Evolutionary conservation across 345 rosid species (phyloP).

Genomic region (Carallia brachiata): DNA sequence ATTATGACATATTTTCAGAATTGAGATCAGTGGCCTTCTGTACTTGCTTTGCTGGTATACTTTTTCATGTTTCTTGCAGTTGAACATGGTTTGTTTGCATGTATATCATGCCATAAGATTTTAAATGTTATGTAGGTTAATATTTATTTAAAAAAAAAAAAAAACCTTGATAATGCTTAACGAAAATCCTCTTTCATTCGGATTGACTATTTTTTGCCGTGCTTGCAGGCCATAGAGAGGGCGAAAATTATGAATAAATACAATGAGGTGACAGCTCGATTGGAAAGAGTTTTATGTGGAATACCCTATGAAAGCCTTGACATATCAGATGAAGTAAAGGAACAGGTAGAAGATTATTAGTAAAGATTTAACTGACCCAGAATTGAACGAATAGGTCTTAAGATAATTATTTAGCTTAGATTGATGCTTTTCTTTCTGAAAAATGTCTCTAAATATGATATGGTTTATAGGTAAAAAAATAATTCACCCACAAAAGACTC

Average conservation of each 20-base stretch:
- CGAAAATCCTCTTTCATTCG: neutral
- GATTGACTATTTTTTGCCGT: slow-evolving; percentile 20
- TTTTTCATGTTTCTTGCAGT: neutral
- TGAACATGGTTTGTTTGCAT: too few relatives aligned
- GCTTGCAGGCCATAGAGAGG: slow-evolving; percentile 77
- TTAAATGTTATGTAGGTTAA: too few relatives aligned
- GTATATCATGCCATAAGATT: too few relatives aligned
- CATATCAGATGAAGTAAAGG: slow-evolving; percentile 96
- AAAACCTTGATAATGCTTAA: slow-evolving; percentile 83
- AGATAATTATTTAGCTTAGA: slow-evolving; percentile 4
- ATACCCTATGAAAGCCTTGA: slow-evolving; percentile 70
- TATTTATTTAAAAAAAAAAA: slow-evolving; percentile 4
- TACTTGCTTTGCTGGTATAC: neutral
- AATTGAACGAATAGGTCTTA: slow-evolving; percentile 73
- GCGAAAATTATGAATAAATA: slow-evolving; percentile 64
- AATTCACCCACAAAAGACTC: neutral
- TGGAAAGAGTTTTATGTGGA: slow-evolving; percentile 73
- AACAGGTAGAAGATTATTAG: slow-evolving; percentile 54
- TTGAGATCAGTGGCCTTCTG: neutral
- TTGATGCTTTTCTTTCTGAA: neutral
- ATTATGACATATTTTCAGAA: neutral
- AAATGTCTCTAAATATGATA: neutral
- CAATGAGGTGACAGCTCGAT: slow-evolving; percentile 55
- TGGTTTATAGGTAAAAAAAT: neutral
- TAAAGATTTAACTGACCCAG: neutral